Evolutionary conservation across 352 stramenopile species (phyloP), one percentile per base, ranked within the genome.

Genomic region (Pythium insidiosum): DNA sequence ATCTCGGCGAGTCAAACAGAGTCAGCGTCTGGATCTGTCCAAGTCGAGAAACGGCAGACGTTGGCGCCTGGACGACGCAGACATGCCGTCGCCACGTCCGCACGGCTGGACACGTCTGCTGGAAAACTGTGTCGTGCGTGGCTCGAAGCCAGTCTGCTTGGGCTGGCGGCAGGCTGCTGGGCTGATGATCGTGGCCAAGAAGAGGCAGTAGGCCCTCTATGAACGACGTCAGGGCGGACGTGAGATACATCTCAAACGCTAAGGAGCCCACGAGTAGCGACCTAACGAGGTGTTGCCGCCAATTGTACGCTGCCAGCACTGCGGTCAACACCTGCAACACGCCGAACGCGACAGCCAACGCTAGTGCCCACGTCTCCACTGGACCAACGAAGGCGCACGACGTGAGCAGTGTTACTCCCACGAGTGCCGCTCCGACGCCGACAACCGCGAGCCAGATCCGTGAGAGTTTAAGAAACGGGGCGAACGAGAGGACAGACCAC

Each of bases 341-440:
- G 9, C 50, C 50, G 34, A 52, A 72, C 15, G 57, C 19, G 2
- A 58, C 44, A 35, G 61, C 51, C 10, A 64, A 22, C 13, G 53
- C 30, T 15, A 76, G 43, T n/a, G 58, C 18, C 56, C 58, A 66
- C 38, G 60, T 47, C 36, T 51, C 43, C n/a, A 28, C 43, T 15
- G 50, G 41, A 28, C 53, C 53, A 47, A 61, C 59, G 26, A 34
- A 63, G 9, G 11, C 55, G 34, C n/a, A 66, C 18, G 25, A 53
- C 29, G 21, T 34, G 13, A 58, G 43, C 28, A 58, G 19, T 15
- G 50, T 47, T 16, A 43, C 2, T 9, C 28, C 28, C 28, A 15
- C 15, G 28, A 33, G n/a, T n/a, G n/a, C n/a, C n/a, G n/a, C n/a
- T n/a, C n/a, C n/a, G n/a, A n/a, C n/a, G n/a, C n/a, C n/a, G n/a